phyloP scores from a whole-genome alignment of 2,329 filamentous ascomycete genomes.

The Clathrospora elynae region DNA sequence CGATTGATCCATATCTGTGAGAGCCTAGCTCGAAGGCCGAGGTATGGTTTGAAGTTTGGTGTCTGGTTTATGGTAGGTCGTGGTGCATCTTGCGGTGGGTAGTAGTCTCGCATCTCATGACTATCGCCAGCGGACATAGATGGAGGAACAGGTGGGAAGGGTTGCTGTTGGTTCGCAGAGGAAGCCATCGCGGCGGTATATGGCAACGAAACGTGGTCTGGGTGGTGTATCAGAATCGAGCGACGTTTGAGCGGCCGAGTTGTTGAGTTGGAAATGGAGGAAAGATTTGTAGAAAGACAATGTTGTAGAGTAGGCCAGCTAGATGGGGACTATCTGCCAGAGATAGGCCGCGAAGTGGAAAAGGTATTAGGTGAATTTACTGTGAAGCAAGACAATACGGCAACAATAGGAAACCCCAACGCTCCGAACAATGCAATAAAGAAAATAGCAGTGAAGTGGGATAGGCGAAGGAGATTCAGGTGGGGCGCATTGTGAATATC shows the following conservation, averaged over 20 bases:
- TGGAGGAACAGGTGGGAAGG: slow-evolving; percentile 61
- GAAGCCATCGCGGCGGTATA: slow-evolving; percentile 51
- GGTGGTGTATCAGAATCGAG: slow-evolving; percentile 37
- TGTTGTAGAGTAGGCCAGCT: slow-evolving; percentile 25
- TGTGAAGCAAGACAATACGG: slow-evolving; percentile 20
- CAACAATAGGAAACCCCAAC: slow-evolving; percentile 33
- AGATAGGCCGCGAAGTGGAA: slow-evolving; percentile 26
- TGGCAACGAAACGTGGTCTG: slow-evolving; percentile 42
- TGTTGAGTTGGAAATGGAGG: slow-evolving; percentile 7
- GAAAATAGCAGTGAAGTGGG: slow-evolving; percentile 31
- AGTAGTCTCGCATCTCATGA: slow-evolving; percentile 66
- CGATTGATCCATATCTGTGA: slow-evolving; percentile 98
- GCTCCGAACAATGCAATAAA: slow-evolving; percentile 48
- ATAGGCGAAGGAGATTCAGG: slow-evolving; percentile 22
- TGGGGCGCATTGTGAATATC: slow-evolving; percentile 32
- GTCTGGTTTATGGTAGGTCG: slow-evolving; percentile 66
- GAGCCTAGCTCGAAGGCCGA: slow-evolving; percentile 83
- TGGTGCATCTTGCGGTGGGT: slow-evolving; percentile 60
- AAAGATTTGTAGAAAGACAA: slow-evolving; percentile 9
- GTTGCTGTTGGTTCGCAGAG: slow-evolving; percentile 59
- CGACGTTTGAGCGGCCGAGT: slow-evolving; percentile 4
- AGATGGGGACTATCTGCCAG: slow-evolving; percentile 37
- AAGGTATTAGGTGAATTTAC: slow-evolving; percentile 28
- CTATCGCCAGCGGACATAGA: slow-evolving; percentile 63
- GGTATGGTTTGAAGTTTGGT: slow-evolving; percentile 82